Base-by-base conservation (phyloP, 2,329 filamentous ascomycete species). In the Sporothrix luriei region DNA sequence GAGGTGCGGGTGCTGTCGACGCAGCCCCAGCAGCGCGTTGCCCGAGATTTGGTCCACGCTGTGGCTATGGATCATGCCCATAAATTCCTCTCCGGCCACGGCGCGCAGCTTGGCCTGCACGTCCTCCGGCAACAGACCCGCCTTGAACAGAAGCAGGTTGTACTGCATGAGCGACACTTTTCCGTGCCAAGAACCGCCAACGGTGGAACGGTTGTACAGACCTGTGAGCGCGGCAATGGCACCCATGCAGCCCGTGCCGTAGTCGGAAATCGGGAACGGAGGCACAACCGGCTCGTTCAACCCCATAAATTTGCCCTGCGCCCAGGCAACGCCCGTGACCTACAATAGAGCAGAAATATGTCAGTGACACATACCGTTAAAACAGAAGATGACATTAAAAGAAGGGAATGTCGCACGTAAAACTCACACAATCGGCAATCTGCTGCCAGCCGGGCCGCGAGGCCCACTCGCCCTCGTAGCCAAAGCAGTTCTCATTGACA, bases 181-280 rank as follows among this genome's bases (percentile, higher is more conserved):
- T 62, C 88, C 88, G 70, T 88, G 82, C 82, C 89, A 91, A 0
- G 87, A 90, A 0, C 90, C 90, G 21, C 90, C 90, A 14, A 79
- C 77, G 10, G 83, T 87, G 0, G 89, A 85, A 43, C 90, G 83
- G 74, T 85, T 84, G 74, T 87, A 88, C 10, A 92, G 81, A 0
- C 88, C 90, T 0, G 83, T 83, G 48, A 92, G 77, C 0, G 89
- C 89, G 3, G 89, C 87, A 73, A 90, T 88, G 57, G 88, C 87
- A 3, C 89, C 90, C 80, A 91, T 88, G 75, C 88, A 91, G 40
- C 90, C 90, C 0, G 90, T 91, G 51, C 89, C 89, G 74, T 92
- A 92, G 78, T 87, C 86, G 26, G 84, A 87, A 73, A 88, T 87
- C 40, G 86, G 86, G 70, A 88, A 88, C 0, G 88, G 88, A 59